Conservation (phyloP, 108 stramenopile genomes). For the Nitzschia sp. region DNA sequence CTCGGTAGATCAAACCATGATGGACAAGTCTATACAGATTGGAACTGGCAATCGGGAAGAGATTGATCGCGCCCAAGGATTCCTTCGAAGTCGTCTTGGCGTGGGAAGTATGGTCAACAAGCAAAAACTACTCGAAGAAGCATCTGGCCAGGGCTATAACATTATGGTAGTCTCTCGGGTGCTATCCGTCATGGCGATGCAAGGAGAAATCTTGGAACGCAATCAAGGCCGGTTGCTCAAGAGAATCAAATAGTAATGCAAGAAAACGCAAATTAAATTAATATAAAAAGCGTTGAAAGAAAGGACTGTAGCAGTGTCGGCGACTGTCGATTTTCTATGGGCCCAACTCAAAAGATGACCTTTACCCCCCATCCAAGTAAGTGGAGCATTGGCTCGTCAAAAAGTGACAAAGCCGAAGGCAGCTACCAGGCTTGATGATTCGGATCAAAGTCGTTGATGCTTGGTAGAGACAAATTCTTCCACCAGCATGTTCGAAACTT, state of each 20-base stretch:
- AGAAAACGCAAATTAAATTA: no score
- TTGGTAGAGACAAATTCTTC: no score
- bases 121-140: constrained; percentile 84
- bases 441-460: no score
- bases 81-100: constrained; percentile 68
- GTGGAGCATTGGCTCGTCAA: no score
- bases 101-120: constrained; percentile 83
- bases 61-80: constrained; percentile 74
- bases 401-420: no score
- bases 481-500: no score
- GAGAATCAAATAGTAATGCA: constrained; percentile 55
- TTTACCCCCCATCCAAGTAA: no score
- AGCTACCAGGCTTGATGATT: no score
- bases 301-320: no score
- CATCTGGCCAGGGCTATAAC: constrained; percentile 80
- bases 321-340: no score
- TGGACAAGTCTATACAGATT: constrained; percentile 7
- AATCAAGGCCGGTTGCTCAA: constrained; percentile 84
- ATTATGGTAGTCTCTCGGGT: constrained; percentile 74
- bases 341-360: no score
- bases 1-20: constrained; percentile 52
- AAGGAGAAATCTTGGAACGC: constrained; percentile 81
- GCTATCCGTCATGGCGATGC: constrained; percentile 66
- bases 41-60: constrained; percentile 54
- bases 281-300: no score